A percentile compares a stretch with the other conserved stretches of the same genome.
Evolutionary conservation across 352 stramenopile species (phyloP).

Genomic region (Pythium folliculosum): DNA sequence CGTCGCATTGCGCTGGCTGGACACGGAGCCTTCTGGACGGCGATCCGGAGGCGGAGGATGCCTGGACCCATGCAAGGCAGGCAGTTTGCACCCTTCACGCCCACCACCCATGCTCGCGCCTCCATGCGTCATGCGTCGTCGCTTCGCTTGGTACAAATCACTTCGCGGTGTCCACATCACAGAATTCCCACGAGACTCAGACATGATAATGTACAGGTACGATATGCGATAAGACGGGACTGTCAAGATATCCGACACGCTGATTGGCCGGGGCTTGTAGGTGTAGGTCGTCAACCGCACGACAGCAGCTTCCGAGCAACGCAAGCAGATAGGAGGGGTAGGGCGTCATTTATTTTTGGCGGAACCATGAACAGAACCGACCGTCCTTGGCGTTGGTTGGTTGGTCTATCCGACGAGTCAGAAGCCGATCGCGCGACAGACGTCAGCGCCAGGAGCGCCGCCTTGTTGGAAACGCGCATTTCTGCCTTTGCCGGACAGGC

Average conservation of each 20-base stretch:
- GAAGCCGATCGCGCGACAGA: background rate
- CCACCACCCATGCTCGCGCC: background rate
- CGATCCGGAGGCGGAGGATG: background rate
- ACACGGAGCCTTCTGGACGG: no score
- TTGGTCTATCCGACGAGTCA: background rate
- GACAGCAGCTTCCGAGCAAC: background rate
- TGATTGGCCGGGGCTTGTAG: background rate
- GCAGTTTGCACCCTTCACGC: background rate
- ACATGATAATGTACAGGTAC: constrained; percentile 9
- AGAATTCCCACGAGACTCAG: background rate
- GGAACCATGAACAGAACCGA: background rate
- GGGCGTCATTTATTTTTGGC: background rate
- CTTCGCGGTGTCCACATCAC: background rate
- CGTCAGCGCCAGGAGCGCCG: background rate
- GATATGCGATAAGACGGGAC: constrained; percentile 8
- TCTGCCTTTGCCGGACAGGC: background rate
- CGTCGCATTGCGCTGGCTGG: no score
- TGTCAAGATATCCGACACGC: background rate
- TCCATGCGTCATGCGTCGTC: background rate
- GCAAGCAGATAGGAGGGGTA: constrained; percentile 8
- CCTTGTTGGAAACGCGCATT: background rate
- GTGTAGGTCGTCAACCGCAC: constrained; percentile 5
- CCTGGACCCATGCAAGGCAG: background rate
- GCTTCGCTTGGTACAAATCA: background rate
- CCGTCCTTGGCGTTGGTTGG: background rate